phyloP scores from a whole-genome alignment of 805 yeast genomes.

The Candida hungchunana region DNA sequence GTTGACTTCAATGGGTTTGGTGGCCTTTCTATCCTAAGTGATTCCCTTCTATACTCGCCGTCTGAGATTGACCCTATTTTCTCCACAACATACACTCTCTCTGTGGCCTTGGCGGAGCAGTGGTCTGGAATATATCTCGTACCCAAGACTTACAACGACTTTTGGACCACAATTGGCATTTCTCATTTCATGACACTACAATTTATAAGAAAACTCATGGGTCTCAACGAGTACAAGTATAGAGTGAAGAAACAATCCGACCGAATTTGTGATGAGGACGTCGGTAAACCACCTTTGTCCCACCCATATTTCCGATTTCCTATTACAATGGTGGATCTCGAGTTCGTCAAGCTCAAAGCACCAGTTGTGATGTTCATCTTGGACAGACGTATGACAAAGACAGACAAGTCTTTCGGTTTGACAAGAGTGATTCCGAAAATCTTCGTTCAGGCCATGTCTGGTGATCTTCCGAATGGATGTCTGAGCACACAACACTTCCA shows the following conservation, averaged over 20 bases:
- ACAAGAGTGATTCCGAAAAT: conserved; percentile 88
- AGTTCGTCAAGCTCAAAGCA: conserved; percentile 71
- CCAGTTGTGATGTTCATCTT: conserved; percentile 81
- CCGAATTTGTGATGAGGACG: conserved; percentile 64
- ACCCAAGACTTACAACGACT: conserved; percentile 71
- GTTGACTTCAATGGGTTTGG: conserved; percentile 59
- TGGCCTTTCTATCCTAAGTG: conserved; percentile 62
- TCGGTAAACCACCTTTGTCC: conserved; percentile 80
- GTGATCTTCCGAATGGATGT: conserved; percentile 76
- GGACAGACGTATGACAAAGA: conserved; percentile 91
- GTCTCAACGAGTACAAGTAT: conserved; percentile 76
- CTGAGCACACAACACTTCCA: conserved; percentile 83
- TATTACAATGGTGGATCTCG: conserved; percentile 53
- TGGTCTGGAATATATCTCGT: conserved; percentile 93
- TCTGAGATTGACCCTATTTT: conserved; percentile 76
- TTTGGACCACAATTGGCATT: conserved; percentile 89
- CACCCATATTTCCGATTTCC: conserved; percentile 65
- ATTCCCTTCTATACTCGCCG: conserved; percentile 64
- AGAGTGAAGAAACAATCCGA: conserved; percentile 63
- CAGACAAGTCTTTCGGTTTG: conserved; percentile 90
- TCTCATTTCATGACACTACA: conserved; percentile 77
- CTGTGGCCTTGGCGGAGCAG: conserved; percentile 75
- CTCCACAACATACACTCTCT: conserved; percentile 58
- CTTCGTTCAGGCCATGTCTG: conserved; percentile 92
- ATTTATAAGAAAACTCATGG: conserved; percentile 68